Conservation (phyloP, 2,329 filamentous ascomycete genomes). For the Fusarium sp. region DNA sequence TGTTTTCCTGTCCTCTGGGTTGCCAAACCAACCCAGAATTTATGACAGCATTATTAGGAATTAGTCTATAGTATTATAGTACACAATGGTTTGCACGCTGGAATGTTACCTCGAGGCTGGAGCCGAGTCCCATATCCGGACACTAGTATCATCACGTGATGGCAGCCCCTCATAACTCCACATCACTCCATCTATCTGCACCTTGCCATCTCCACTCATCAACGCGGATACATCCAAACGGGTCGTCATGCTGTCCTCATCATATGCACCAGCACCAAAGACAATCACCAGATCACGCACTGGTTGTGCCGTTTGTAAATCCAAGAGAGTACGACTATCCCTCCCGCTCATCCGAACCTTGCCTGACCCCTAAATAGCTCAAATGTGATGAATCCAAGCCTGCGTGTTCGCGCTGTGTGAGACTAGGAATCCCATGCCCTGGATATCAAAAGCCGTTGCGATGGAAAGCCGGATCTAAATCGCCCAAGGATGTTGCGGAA, state of each 20-base stretch:
- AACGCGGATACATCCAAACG: constrained; percentile 24
- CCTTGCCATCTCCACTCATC: constrained; percentile 32
- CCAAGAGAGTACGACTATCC: constrained; percentile 31
- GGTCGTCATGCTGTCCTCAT: constrained; percentile 22
- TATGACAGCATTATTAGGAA: background rate
- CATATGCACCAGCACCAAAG: constrained; percentile 30
- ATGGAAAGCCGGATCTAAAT: constrained; percentile 29
- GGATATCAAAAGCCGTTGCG: constrained; percentile 38
- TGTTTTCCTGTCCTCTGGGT: background rate
- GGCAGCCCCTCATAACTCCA: constrained; percentile 5
- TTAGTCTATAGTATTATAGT: background rate
- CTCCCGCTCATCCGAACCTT: background rate
- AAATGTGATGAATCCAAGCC: constrained; percentile 41
- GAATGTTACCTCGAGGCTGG: background rate
- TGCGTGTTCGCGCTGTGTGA: constrained; percentile 36
- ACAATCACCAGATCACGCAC: constrained; percentile 40
- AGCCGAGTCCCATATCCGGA: background rate
- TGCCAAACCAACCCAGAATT: background rate
- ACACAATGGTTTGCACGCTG: background rate
- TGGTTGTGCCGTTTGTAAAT: constrained; percentile 40
- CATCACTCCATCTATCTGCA: constrained; percentile 19
- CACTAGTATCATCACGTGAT: constrained; percentile 8
- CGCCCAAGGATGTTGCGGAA: constrained; percentile 5
- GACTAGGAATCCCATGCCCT: constrained; percentile 39
- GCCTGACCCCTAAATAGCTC: constrained; percentile 29